phyloP scores from a whole-genome alignment of 2,329 filamentous ascomycete genomes.

The Verticillium nubilum region DNA sequence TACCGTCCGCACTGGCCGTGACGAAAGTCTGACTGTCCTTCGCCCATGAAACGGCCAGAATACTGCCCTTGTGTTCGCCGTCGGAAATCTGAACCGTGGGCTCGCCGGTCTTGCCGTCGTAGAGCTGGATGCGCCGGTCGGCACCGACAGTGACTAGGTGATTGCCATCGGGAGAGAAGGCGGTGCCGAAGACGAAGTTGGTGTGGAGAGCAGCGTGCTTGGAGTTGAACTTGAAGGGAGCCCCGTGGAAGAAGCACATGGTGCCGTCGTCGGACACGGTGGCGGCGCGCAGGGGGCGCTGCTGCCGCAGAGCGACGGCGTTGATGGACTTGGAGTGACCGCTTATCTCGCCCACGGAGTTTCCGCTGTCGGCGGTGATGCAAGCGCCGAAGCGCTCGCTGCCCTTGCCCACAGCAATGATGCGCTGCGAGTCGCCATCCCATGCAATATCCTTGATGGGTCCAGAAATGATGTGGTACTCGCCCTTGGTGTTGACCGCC shows the following conservation, averaged over 20 bases:
- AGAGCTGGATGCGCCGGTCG: slow-evolving; percentile 89
- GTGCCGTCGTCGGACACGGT: slow-evolving; percentile 88
- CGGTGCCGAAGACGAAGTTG: slow-evolving; percentile 82
- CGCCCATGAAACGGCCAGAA: slow-evolving; percentile 88
- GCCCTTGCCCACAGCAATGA: slow-evolving; percentile 94
- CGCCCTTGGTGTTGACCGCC: slow-evolving; percentile 80
- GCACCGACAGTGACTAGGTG: slow-evolving; percentile 82
- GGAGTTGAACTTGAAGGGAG: slow-evolving; percentile 93
- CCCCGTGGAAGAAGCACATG: slow-evolving; percentile 88
- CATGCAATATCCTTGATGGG: slow-evolving; percentile 95
- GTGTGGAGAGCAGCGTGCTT: slow-evolving; percentile 74
- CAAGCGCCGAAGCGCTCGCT: slow-evolving; percentile 91
- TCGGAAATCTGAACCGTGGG: slow-evolving; percentile 71
- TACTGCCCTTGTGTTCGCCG: slow-evolving; percentile 84
- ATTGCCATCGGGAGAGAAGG: slow-evolving; percentile 84
- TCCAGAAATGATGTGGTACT: slow-evolving; percentile 91
- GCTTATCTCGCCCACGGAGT: slow-evolving; percentile 89
- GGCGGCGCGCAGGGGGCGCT: slow-evolving; percentile 84
- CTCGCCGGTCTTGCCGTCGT: slow-evolving; percentile 94
- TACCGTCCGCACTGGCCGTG: slow-evolving; percentile 91
- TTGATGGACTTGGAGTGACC: slow-evolving; percentile 92
- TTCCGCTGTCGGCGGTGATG: slow-evolving; percentile 92
- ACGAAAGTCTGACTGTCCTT: slow-evolving; percentile 80
- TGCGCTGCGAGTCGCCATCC: slow-evolving; percentile 93
- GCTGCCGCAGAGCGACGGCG: slow-evolving; percentile 80